Evolutionary conservation across 2,329 filamentous ascomycete genomes (phyloP).

Genomic region (Calcarisporium arbuscula): DNA sequence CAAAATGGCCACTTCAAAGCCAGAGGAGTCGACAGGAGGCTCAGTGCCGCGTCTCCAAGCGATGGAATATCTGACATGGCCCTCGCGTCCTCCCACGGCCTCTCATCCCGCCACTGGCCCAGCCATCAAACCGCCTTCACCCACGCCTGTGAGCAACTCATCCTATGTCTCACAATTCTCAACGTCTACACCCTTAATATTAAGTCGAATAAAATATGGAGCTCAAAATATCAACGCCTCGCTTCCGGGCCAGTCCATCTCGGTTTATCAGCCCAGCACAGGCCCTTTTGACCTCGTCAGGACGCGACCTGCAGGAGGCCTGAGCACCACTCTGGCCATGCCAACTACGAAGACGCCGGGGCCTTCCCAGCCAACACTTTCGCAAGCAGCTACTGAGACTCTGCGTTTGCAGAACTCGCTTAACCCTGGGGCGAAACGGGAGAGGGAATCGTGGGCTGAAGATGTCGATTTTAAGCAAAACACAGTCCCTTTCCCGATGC

Average conservation of each 20-base stretch:
- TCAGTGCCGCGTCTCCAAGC: too few species aligned
- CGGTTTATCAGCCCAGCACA: too few species aligned
- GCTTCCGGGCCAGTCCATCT: too few species aligned
- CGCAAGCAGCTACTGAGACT: not conserved
- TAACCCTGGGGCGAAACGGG: constrained; percentile 19
- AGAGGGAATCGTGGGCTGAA: constrained; percentile 14
- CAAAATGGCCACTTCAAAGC: too few species aligned
- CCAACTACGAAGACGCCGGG: not conserved
- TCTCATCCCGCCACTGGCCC: not conserved
- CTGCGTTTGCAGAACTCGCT: not conserved
- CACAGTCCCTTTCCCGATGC: constrained; percentile 23
- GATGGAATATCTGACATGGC: too few species aligned
- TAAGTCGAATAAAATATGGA: constrained; percentile 18
- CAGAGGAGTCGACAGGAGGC: too few species aligned
- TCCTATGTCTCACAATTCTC: constrained; percentile 26
- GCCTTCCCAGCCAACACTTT: not conserved
- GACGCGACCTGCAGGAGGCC: too few species aligned
- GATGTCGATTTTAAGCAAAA: constrained; percentile 24
- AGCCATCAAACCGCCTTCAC: not conserved
- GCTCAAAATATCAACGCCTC: constrained; percentile 1
- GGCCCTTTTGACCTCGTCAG: too few species aligned
- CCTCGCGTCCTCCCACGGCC: too few species aligned
- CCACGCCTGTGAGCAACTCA: not conserved
- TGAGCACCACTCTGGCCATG: constrained; percentile 9
- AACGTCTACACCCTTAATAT: constrained; percentile 17